Conservation (phyloP, 2,329 filamentous ascomycete genomes). For the Fusarium sp. region DNA sequence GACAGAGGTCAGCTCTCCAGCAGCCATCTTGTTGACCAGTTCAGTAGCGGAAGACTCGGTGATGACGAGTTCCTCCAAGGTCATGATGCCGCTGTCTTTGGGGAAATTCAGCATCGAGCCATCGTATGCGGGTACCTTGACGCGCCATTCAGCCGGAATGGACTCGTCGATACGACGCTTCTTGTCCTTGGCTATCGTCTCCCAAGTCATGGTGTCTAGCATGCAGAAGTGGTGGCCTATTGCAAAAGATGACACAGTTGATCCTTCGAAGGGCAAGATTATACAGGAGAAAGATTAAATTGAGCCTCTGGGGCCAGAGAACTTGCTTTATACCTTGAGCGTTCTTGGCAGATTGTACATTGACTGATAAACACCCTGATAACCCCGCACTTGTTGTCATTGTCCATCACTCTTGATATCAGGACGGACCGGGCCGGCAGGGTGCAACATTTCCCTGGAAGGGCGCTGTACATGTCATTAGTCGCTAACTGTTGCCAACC, state of each 20-base stretch:
- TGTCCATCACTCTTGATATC: background rate
- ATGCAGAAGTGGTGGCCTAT: no score
- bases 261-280: background rate
- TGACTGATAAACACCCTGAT: slow-evolving; percentile 1
- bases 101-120: slow-evolving; percentile 17
- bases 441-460: background rate
- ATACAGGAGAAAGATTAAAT: background rate
- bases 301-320: background rate
- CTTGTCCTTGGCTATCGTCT: slow-evolving; percentile 18
- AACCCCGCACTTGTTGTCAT: background rate
- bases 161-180: slow-evolving; percentile 18
- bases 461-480: background rate
- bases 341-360: background rate
- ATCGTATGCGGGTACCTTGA: background rate
- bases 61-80: slow-evolving; percentile 62
- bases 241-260: background rate
- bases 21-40: slow-evolving; percentile 50
- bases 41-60: slow-evolving; percentile 62
- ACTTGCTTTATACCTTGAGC: background rate
- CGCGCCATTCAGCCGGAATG: slow-evolving; percentile 23
- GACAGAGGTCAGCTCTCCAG: slow-evolving; percentile 51
- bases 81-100: slow-evolving; percentile 59
- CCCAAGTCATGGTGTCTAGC: slow-evolving; percentile 6
- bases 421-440: background rate
- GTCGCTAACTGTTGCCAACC: background rate